phyloP scores from a whole-genome alignment of 495 filamentous ascomycete genomes.

The Tuber umbilicatum region DNA sequence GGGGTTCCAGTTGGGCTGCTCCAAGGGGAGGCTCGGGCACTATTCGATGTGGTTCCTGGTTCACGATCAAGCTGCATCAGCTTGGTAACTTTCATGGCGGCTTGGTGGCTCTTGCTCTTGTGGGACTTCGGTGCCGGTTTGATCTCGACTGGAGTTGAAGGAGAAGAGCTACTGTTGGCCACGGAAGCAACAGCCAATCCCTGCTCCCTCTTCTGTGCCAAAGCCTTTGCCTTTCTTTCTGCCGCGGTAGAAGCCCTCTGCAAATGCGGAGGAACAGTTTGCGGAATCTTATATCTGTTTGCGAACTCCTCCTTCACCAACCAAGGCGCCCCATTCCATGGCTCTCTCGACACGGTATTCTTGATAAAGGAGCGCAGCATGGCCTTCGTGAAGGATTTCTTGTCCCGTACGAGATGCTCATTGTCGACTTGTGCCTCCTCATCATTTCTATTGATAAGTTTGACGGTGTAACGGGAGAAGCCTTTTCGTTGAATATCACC shows the following conservation, averaged over 20 bases:
- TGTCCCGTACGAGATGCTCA: constrained; percentile 74
- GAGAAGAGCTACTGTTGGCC: constrained; percentile 51
- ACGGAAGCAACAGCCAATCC: constrained; percentile 30
- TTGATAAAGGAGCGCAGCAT: constrained; percentile 91
- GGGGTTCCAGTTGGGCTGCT: constrained; percentile 40
- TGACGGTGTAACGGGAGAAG: constrained; percentile 76
- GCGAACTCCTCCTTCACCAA: constrained; percentile 83
- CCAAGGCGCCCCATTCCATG: constrained; percentile 94
- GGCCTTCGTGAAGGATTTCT: constrained; percentile 90
- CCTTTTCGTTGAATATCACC: constrained; percentile 45
- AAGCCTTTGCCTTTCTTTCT: constrained; percentile 57
- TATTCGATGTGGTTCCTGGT: constrained; percentile 42
- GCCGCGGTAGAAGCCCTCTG: constrained; percentile 70
- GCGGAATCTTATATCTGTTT: constrained; percentile 73
- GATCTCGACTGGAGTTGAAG: constrained; percentile 61
- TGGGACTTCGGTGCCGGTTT: constrained; percentile 74
- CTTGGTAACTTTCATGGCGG: constrained; percentile 41
- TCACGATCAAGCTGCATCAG: constrained; percentile 48
- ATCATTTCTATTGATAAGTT: constrained; percentile 58
- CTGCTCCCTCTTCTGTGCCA: constrained; percentile 54
- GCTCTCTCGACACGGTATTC: constrained; percentile 81
- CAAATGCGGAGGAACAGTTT: constrained; percentile 72
- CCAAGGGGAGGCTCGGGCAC: constrained; percentile 38
- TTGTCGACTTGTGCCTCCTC: constrained; percentile 76
- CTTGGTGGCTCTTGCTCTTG: constrained; percentile 55